Base-by-base conservation (phyloP, 1,284 basidiomycete genomes). In the Phellopilus nigrolimitatus region DNA sequence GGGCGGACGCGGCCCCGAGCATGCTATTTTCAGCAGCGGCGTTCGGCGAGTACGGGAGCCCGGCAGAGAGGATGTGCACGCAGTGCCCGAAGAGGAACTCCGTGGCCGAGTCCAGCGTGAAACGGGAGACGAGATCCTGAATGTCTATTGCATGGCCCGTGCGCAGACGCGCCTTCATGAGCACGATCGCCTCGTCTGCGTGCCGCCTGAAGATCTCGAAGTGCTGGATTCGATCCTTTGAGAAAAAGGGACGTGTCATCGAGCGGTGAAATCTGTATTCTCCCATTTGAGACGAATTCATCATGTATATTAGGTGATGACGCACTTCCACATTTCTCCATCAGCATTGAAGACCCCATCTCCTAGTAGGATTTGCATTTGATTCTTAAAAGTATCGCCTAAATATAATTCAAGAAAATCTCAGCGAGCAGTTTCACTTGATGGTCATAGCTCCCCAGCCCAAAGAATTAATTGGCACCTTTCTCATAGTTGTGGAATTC, bases 131-230 rank as follows among this genome's bases (percentile, higher is more conserved):
- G 37, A 68, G 57, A 24, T 69, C 67, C 60, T 69, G 76, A 47
- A 78, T 70, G 59, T 80, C 77, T n/a, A 79, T 62, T 3, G 78
- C 64, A 48, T 72, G 65, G 0, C 74, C 75, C 56, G 71, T 67
- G 12, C 51, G 44, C 15, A 76, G 56, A 4, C 76, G 66, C 3
- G 47, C 57, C 53, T 67, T 67, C 45, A 74, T 64, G 41, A 56
- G 38, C 12, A 12, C 66, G 64, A 28, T 58, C 36, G 36, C 61
- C 17, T 61, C 61, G 10, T 62, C 59, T 3, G 65, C 62, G 33
- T 68, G 65, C 3, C 55, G 50, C 17, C 51, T 53, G 44, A 61
- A 62, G 15, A 57, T 17, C 6, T 63, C 60, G 44, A 62, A 61
- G 24, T 63, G 60, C 12, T 36, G 57, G 25, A 64, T 56, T 7